Percentiles rank a stretch among this genome's conserved stretches.
These are phyloP conservation scores for Orbilia javanica DNA, from an alignment of 2,329 filamentous ascomycete species.

Conservation along the genomic window DNA sequence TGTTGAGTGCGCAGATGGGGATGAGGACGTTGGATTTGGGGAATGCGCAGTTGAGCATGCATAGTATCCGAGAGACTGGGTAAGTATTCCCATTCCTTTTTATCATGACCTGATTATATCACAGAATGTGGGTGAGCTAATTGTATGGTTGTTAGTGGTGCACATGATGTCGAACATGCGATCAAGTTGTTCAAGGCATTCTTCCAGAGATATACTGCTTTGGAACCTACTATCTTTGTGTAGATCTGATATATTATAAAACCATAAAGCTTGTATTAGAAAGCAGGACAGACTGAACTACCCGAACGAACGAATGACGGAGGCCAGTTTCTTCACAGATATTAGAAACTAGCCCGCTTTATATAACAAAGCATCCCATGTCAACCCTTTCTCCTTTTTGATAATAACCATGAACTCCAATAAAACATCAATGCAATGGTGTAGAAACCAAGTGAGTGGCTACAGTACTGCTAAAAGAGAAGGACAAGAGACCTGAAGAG, in stretches of 20 bases:
- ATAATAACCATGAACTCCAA: slow-evolving; percentile 4
- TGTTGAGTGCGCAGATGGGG: slow-evolving; percentile 87
- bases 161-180: slow-evolving; percentile 86
- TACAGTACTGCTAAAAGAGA: no score
- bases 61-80: slow-evolving; percentile 91
- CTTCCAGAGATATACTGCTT: slow-evolving; percentile 82
- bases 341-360: background rate
- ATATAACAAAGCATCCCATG: background rate
- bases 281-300: slow-evolving; percentile 1
- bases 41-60: slow-evolving; percentile 95
- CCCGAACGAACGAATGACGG: background rate
- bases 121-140: background rate
- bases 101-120: no score
- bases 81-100: slow-evolving; percentile 36
- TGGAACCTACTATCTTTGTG: slow-evolving; percentile 85
- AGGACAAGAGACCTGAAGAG: slow-evolving; percentile 19
- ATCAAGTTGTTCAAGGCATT: slow-evolving; percentile 89
- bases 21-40: slow-evolving; percentile 90
- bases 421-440: no score
- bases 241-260: background rate
- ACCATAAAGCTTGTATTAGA: background rate
- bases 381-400: background rate
- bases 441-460: no score
- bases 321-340: background rate
- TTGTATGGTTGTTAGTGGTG: slow-evolving; percentile 70